phyloP scores from a whole-genome alignment of 352 stramenopile genomes.

The Phytophthora rubi region DNA sequence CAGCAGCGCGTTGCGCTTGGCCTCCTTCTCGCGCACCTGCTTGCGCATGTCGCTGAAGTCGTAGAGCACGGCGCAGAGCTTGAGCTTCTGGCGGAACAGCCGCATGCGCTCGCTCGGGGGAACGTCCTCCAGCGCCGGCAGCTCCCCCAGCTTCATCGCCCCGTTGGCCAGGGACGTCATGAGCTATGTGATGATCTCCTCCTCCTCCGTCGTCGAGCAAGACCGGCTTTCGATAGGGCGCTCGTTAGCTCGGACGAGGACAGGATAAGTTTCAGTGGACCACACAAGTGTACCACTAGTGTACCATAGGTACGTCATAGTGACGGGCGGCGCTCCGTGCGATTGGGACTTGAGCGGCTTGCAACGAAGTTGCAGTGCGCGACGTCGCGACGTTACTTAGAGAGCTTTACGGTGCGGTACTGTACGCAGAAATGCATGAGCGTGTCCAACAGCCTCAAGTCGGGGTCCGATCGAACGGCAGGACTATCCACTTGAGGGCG shows the following conservation, averaged over 20 bases:
- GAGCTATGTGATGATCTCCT: conserved; percentile 18
- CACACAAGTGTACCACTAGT: too few species aligned
- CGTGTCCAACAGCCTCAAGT: conserved; percentile 8
- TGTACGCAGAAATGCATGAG: background rate
- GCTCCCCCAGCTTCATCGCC: conserved; percentile 53
- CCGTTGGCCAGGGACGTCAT: conserved; percentile 29
- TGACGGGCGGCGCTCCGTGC: background rate
- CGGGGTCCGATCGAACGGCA: conserved; percentile 12
- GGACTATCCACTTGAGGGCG: conserved; percentile 14
- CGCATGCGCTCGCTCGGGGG: conserved; percentile 59
- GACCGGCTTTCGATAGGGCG: conserved; percentile 18
- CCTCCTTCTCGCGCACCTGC: conserved; percentile 70
- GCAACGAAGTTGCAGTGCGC: background rate
- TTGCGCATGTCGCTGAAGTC: conserved; percentile 68
- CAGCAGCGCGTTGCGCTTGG: conserved; percentile 96
- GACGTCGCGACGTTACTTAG: conserved; percentile 17
- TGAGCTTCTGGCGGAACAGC: conserved; percentile 74
- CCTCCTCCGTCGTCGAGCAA: too few species aligned
- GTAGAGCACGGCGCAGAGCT: conserved; percentile 64
- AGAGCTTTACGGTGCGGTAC: background rate
- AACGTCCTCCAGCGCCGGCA: conserved; percentile 63
- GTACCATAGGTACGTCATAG: too few species aligned
- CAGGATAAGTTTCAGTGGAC: too few species aligned
- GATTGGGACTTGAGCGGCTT: conserved; percentile 9
- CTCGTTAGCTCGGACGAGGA: too few species aligned